Conservation (phyloP, 139 green algal species). For the Chlamydomonas applanata region DNA sequence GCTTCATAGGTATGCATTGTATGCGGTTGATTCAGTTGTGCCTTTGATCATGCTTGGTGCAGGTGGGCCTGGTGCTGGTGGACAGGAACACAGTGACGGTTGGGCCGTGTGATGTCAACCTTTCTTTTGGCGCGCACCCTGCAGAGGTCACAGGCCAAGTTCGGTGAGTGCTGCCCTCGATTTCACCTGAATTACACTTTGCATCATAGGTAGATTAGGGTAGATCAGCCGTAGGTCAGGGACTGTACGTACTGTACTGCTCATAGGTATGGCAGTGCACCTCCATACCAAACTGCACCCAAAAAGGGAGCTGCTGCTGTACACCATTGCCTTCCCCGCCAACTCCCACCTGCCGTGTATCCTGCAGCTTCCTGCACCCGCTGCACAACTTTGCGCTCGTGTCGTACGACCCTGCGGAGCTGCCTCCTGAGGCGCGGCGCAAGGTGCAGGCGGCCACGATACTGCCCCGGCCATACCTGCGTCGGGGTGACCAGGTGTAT, state of each 20-base stretch:
- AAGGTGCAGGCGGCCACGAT: slow-evolving; percentile 40
- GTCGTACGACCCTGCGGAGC: slow-evolving; percentile 60
- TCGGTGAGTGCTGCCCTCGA: slow-evolving; percentile 12
- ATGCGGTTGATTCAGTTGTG: too few species aligned
- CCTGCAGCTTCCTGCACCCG: slow-evolving; percentile 80
- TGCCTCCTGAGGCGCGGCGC: slow-evolving; percentile 56
- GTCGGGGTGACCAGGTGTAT: slow-evolving; percentile 58
- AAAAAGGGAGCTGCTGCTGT: too few species aligned
- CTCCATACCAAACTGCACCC: too few species aligned
- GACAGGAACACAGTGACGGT: slow-evolving; percentile 90
- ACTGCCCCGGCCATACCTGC: slow-evolving; percentile 27
- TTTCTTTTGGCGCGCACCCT: slow-evolving; percentile 86
- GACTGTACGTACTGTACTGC: too few species aligned
- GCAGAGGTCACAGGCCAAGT: slow-evolving; percentile 69
- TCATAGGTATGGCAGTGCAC: too few species aligned
- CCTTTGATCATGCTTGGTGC: not conserved
- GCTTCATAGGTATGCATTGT: too few species aligned
- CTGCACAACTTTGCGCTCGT: slow-evolving; percentile 85
- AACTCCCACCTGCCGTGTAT: too few species aligned
- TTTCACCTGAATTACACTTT: too few species aligned
- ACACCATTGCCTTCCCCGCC: too few species aligned
- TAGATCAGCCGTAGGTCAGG: too few species aligned
- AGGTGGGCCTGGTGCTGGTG: slow-evolving; percentile 69
- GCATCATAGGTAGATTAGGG: too few species aligned
- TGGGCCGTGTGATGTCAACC: slow-evolving; percentile 70